These are phyloP conservation scores for Drechslerella stenobrocha DNA, from an alignment of 2,329 filamentous ascomycete species.

Conservation along the genomic window DNA sequence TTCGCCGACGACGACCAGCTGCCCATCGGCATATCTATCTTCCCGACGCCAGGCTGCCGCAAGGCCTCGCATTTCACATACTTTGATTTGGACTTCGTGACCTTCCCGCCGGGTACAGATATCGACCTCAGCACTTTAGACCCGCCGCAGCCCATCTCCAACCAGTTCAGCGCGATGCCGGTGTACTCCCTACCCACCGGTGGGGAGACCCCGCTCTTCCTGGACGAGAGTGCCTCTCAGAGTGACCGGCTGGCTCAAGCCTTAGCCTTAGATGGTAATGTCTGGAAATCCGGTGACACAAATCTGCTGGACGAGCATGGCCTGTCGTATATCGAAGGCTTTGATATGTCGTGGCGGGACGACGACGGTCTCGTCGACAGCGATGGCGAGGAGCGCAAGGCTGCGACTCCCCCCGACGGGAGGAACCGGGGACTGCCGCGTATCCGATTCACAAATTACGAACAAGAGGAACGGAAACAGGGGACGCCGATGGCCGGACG, in stretches of 20 bases:
- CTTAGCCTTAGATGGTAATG: too few relatives aligned
- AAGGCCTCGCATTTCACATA: slow-evolving; percentile 8
- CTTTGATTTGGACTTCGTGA: slow-evolving; percentile 11
- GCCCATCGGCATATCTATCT: slow-evolving; percentile 17
- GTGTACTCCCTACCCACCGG: slow-evolving; percentile 9
- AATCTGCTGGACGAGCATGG: slow-evolving; percentile 10
- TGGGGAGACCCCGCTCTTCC: slow-evolving; percentile 6
- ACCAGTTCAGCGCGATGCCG: slow-evolving; percentile 24
- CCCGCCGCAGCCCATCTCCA: background rate
- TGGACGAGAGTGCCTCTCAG: too few relatives aligned
- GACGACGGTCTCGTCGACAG: background rate
- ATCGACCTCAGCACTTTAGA: slow-evolving; percentile 4
- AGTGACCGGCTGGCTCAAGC: too few relatives aligned
- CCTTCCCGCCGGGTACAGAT: background rate
- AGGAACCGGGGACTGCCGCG: background rate
- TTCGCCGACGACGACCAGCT: slow-evolving; percentile 14
- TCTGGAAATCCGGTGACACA: background rate
- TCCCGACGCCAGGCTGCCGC: slow-evolving; percentile 11
- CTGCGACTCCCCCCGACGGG: background rate
- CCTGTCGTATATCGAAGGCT: background rate
- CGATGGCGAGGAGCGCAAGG: slow-evolving; percentile 12
- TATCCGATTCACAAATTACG: slow-evolving; percentile 2
- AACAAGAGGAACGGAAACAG: slow-evolving; percentile 2
- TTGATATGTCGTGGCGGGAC: background rate
- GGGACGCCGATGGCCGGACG: background rate